Conservation (phyloP, 2,329 filamentous ascomycete genomes). For the Diaporthe sp. region DNA sequence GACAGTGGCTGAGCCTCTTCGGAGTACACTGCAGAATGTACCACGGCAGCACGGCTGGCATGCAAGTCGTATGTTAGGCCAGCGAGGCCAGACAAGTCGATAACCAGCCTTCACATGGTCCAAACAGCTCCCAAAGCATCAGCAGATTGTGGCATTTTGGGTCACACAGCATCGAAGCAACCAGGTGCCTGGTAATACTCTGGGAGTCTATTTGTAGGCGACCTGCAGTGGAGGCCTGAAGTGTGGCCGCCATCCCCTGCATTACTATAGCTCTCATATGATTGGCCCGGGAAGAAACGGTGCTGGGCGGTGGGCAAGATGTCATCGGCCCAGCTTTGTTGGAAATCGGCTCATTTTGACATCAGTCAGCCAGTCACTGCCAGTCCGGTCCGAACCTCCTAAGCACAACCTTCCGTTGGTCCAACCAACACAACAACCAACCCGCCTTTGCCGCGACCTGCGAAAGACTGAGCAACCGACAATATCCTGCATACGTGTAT, state of each 20-base stretch:
- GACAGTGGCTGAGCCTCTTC: not conserved
- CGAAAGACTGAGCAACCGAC: not conserved
- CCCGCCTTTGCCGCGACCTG: not conserved
- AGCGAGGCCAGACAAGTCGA: not conserved
- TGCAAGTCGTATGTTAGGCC: not conserved
- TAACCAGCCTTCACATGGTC: not conserved
- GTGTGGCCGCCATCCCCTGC: not conserved
- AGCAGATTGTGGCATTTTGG: not conserved
- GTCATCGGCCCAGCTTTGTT: conserved; percentile 32
- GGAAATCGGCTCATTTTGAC: conserved; percentile 33
- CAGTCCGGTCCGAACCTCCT: not conserved
- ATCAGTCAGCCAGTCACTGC: conserved; percentile 23
- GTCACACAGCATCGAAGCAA: not conserved
- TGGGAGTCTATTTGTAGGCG: not conserved
- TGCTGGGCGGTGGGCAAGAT: conserved; percentile 19
- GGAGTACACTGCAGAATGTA: not conserved
- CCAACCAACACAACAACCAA: conserved; percentile 12
- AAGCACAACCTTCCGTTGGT: not conserved
- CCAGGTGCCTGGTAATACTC: too few species aligned
- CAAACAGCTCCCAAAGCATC: not conserved
- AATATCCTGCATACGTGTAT: not conserved
- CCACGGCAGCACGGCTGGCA: not conserved
- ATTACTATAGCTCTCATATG: conserved; percentile 4
- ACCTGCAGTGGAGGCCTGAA: not conserved
- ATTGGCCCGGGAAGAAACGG: conserved; percentile 32